Conservation (phyloP, 176 grass and related monocot genomes). For the Aegilops bicornis region DNA sequence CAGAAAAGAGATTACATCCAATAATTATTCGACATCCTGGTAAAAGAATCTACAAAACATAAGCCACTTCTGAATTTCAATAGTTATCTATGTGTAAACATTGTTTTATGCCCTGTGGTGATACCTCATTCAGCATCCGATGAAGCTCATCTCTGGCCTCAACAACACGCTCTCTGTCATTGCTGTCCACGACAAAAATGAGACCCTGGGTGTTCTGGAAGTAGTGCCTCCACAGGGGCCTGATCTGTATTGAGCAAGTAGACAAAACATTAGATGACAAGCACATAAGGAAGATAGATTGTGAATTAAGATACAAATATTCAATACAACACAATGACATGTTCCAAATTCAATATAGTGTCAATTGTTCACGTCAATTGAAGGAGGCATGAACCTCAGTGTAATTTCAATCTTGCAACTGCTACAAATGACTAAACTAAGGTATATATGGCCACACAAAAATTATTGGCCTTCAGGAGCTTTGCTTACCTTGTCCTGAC, state of each 20-base stretch:
- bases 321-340: neutral
- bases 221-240: slow-evolving; percentile 90
- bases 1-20: neutral
- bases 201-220: slow-evolving; percentile 96
- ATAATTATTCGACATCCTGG: neutral
- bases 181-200: slow-evolving; percentile 93
- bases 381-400: neutral
- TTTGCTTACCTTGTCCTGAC: slow-evolving; percentile 54
- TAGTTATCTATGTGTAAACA: neutral
- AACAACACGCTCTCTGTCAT: slow-evolving; percentile 85
- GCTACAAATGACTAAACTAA: neutral
- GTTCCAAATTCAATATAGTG: neutral
- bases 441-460: neutral
- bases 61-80: neutral
- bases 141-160: slow-evolving; percentile 94
- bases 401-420: neutral
- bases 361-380: neutral
- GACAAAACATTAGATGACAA: neutral
- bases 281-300: neutral
- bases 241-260: slow-evolving; percentile 52
- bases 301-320: neutral
- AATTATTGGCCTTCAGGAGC: neutral
- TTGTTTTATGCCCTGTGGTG: neutral
- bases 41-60: neutral
- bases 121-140: slow-evolving; percentile 83